These are phyloP conservation scores for Debaryomyces fabryi DNA, from an alignment of 1,139 yeast genomes.

Conservation along the genomic window DNA sequence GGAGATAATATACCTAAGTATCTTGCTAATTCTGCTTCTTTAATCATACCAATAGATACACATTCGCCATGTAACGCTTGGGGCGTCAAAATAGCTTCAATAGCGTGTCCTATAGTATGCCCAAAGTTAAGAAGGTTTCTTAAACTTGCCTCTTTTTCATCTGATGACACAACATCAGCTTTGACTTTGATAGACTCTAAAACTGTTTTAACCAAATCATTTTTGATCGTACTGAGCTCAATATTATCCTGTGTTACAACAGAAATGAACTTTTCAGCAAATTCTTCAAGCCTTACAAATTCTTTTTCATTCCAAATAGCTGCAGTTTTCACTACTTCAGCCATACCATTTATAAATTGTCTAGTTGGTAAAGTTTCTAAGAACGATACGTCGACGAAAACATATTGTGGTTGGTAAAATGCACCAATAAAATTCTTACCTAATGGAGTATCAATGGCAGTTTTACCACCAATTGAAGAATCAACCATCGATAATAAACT, in stretches of 20 bases:
- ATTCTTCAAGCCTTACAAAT: conserved; percentile 78
- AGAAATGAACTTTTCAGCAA: conserved; percentile 67
- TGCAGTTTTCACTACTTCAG: conserved; percentile 97
- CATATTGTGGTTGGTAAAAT: conserved; percentile 93
- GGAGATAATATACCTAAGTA: conserved; percentile 87
- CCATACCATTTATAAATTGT: conserved; percentile 97
- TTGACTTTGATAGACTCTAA: conserved; percentile 86
- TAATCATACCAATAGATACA: conserved; percentile 91
- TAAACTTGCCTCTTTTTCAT: conserved; percentile 94
- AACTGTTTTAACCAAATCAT: conserved; percentile 77
- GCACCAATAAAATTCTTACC: conserved; percentile 98
- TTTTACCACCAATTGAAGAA: conserved; percentile 97
- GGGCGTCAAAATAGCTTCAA: conserved; percentile 94
- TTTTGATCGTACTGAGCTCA: conserved; percentile 66
- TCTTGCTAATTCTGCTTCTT: conserved; percentile 93
- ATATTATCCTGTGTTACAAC: conserved; percentile 52
- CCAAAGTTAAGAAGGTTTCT: conserved; percentile 94
- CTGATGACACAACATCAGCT: conserved; percentile 91
- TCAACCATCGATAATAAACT: conserved; percentile 96
- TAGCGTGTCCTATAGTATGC: conserved; percentile 97
- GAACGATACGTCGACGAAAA: conserved; percentile 86
- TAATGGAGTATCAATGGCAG: conserved; percentile 96
- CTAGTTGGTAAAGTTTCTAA: conserved; percentile 87
- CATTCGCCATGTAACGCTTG: conserved; percentile 98
- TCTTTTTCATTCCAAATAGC: conserved; percentile 96